A percentile compares a stretch with the other conserved stretches of the same genome.
Evolutionary conservation across 2,329 filamentous ascomycete species (phyloP).

Genomic region (Cordyceps cateniannulata): DNA sequence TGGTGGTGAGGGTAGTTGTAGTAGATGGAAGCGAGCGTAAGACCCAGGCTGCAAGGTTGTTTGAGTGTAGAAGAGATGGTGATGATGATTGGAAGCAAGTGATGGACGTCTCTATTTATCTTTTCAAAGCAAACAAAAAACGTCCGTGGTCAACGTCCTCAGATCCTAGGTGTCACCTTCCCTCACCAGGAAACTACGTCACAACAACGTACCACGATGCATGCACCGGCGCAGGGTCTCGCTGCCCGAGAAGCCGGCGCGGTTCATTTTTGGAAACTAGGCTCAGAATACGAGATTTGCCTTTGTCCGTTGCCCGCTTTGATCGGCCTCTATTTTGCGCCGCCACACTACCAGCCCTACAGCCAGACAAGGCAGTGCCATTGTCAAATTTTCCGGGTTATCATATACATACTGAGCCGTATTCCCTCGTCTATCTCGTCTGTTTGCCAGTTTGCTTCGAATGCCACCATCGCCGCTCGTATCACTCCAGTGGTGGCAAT

Average conservation of each 20-base stretch:
- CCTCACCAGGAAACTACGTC: neutral
- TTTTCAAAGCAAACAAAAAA: neutral
- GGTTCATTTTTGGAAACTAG: neutral
- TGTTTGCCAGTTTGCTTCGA: neutral
- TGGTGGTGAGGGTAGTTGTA: neutral
- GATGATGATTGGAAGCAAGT: neutral
- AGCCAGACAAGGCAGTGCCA: neutral
- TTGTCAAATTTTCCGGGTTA: neutral
- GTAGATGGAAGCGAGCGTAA: neutral
- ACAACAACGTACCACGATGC: neutral
- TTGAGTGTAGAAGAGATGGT: neutral
- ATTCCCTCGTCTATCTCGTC: neutral
- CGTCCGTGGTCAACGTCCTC: neutral
- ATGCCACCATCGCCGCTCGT: neutral
- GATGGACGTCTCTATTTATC: neutral
- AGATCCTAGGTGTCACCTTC: neutral
- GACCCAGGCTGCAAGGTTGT: too few species aligned
- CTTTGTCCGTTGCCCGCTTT: neutral
- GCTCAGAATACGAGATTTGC: neutral
- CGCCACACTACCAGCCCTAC: neutral
- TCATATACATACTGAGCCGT: too few species aligned
- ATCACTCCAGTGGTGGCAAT: neutral
- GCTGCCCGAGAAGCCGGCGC: neutral
- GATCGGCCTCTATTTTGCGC: neutral
- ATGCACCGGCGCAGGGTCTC: neutral